phyloP scores from a whole-genome alignment of 208 protist species.

The Polymyxa betae region DNA sequence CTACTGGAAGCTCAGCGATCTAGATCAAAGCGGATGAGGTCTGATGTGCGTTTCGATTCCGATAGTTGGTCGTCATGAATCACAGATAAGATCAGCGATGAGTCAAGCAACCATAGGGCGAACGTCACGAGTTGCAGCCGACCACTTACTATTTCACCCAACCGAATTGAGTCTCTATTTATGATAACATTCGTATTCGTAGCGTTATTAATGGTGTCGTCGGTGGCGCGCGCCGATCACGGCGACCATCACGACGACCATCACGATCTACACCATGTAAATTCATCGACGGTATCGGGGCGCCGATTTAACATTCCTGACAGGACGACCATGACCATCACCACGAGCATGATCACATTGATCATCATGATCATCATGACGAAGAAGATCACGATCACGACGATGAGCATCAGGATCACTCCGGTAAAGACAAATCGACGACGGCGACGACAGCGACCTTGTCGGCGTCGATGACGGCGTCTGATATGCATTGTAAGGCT shows the following conservation, averaged over 20 bases:
- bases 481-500: background rate
- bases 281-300: background rate
- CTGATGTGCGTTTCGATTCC: no score
- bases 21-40: no score
- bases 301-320: no score
- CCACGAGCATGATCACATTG: conserved; percentile 51
- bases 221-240: background rate
- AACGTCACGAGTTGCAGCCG: no score
- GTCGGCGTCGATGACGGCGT: conserved; percentile 23
- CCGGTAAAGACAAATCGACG: conserved; percentile 38
- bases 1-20: no score
- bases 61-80: no score
- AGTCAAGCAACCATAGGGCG: no score
- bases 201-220: background rate
- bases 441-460: conserved; percentile 30
- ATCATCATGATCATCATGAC: conserved; percentile 54
- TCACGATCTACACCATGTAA: background rate
- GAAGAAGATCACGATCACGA: conserved; percentile 50
- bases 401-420: conserved; percentile 31
- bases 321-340: conserved; percentile 41
- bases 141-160: no score
- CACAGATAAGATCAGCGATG: no score
- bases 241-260: background rate
- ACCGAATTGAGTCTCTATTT: no score
- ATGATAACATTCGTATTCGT: no score